These are phyloP conservation scores for Fistulifera solaris DNA, from an alignment of 108 stramenopile genomes.

Conservation along the genomic window DNA sequence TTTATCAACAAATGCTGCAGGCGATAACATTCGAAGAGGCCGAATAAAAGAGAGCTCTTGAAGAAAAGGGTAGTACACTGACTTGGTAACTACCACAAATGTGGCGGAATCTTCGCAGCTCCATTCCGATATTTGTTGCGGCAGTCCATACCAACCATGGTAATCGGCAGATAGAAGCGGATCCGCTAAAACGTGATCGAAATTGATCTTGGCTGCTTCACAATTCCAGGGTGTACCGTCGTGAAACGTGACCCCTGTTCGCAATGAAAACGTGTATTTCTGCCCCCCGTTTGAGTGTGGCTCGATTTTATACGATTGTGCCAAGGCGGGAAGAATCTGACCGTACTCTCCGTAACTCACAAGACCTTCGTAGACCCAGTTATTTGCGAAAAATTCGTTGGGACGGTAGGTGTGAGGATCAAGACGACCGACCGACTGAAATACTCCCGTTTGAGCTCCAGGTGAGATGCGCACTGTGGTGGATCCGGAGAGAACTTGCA, in stretches of 20 bases:
- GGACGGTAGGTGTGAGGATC: constrained; percentile 44
- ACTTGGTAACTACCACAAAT: constrained; percentile 20
- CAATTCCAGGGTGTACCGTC: constrained; percentile 40
- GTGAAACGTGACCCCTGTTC: constrained; percentile 29
- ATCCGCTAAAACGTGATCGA: constrained; percentile 32
- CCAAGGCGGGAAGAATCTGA: constrained; percentile 25
- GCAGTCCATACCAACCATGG: constrained; percentile 41
- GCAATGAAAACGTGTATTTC: constrained; percentile 28
- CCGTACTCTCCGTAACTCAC: constrained; percentile 17
- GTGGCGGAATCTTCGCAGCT: constrained; percentile 7
- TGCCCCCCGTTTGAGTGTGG: constrained; percentile 17
- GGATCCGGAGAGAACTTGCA: constrained; percentile 21
- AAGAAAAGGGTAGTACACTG: constrained; percentile 24
- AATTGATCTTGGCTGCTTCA: constrained; percentile 33
- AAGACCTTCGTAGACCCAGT: constrained; percentile 61
- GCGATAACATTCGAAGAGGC: constrained; percentile 31
- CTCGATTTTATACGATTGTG: constrained; percentile 18
- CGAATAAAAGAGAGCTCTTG: constrained; percentile 36
- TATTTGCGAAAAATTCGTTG: constrained; percentile 56
- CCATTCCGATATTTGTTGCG: constrained; percentile 8
- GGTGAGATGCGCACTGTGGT: constrained; percentile 32
- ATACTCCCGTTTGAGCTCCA: constrained; percentile 38
- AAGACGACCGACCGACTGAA: constrained; percentile 33
- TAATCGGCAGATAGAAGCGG: not conserved
- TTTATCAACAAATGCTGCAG: constrained; percentile 14